Percentiles rank a stretch among this genome's conserved stretches.
Evolutionary conservation across 1,139 yeast genomes (phyloP).

Genomic region (Torulaspora pretoriensis): DNA sequence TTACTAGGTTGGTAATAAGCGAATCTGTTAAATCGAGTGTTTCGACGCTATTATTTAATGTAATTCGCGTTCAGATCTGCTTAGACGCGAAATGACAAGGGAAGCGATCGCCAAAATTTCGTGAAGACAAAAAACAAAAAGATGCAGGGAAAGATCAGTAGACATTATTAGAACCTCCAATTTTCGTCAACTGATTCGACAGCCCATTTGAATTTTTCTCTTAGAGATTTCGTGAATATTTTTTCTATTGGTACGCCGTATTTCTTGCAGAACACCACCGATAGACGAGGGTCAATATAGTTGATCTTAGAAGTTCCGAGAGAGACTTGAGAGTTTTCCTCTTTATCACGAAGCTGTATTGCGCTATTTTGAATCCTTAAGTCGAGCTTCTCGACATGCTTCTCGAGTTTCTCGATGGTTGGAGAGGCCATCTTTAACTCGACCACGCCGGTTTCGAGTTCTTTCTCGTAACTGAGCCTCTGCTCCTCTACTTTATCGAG

Average conservation of each 20-base stretch:
- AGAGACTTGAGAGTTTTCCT: constrained; percentile 91
- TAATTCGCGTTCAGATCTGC: constrained; percentile 9
- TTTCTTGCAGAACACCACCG: constrained; percentile 85
- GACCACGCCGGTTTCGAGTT: constrained; percentile 58
- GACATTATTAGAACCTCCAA: constrained; percentile 66
- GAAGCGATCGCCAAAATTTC: constrained; percentile 10
- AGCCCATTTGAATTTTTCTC: constrained; percentile 96
- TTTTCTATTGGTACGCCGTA: constrained; percentile 88
- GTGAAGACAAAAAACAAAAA: constrained; percentile 4
- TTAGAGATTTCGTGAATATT: constrained; percentile 79
- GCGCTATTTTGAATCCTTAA: constrained; percentile 64
- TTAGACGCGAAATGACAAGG: constrained; percentile 6
- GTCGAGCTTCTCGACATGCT: constrained; percentile 70
- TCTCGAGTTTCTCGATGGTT: constrained; percentile 68
- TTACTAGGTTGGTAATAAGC: too few species aligned
- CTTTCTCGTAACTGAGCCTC: constrained; percentile 52
- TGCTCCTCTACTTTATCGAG: constrained; percentile 56
- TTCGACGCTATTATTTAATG: not conserved
- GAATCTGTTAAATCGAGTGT: constrained; percentile 1
- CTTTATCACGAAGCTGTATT: constrained; percentile 81
- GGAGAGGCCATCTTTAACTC: constrained; percentile 46
- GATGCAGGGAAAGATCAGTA: not conserved
- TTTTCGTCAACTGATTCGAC: constrained; percentile 82
- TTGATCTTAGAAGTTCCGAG: constrained; percentile 90
- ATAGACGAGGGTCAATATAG: constrained; percentile 90